Conservation (phyloP, 2,329 filamentous ascomycete genomes). For the Rutstroemia sp. region DNA sequence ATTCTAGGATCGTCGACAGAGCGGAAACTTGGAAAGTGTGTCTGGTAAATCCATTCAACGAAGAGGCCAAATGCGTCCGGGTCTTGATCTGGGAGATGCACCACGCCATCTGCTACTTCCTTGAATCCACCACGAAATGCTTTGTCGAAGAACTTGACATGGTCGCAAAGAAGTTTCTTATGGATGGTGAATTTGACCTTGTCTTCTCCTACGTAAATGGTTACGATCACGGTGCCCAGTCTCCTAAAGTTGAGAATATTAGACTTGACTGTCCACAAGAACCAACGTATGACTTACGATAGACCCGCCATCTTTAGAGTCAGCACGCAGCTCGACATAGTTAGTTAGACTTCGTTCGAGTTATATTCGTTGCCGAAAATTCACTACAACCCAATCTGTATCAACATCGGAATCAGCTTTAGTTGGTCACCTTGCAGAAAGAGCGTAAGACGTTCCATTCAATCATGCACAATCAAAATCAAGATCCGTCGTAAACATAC, state of each 20-base stretch:
- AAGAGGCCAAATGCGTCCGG: neutral
- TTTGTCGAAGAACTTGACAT: conserved; percentile 12
- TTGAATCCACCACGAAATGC: conserved; percentile 9
- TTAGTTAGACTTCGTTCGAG: too few species aligned
- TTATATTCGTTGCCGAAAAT: too few species aligned
- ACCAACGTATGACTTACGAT: too few species aligned
- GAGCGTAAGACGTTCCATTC: too few species aligned
- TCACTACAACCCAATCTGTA: too few species aligned
- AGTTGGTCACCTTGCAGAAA: too few species aligned
- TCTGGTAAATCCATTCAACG: neutral
- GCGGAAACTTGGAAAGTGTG: neutral
- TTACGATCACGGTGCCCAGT: conserved; percentile 5
- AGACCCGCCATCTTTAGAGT: too few species aligned
- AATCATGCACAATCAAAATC: too few species aligned
- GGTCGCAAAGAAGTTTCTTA: conserved; percentile 12
- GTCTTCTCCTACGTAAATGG: conserved; percentile 10
- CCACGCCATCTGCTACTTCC: neutral
- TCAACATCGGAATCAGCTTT: too few species aligned
- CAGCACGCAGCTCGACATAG: too few species aligned
- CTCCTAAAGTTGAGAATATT: neutral
- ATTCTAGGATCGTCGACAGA: neutral
- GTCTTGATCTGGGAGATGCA: conserved; percentile 28
- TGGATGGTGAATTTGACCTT: conserved; percentile 11
- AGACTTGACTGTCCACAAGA: too few species aligned
- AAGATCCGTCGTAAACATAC: too few species aligned